phyloP scores from a whole-genome alignment of 2,329 filamentous ascomycete species.

The Dactylonectria estremocensis region DNA sequence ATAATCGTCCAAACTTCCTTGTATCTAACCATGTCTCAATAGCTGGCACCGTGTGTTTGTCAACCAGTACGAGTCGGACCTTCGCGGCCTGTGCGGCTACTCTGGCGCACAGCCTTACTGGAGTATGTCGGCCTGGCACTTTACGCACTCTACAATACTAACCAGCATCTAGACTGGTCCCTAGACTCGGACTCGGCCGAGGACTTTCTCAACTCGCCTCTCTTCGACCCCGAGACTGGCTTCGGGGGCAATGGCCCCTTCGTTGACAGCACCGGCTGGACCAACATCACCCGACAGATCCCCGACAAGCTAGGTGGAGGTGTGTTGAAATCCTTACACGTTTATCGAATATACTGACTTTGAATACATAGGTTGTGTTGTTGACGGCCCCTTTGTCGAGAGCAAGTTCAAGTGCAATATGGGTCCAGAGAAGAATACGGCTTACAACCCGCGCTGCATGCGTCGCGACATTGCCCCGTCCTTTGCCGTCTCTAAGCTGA shows the following conservation, averaged over 20 bases:
- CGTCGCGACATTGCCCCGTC: conserved; percentile 49
- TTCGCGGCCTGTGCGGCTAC: conserved; percentile 40
- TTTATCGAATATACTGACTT: background rate
- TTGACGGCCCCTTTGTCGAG: conserved; percentile 42
- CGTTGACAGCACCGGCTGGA: conserved; percentile 32
- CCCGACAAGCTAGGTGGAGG: conserved; percentile 35
- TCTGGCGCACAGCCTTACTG: conserved; percentile 43
- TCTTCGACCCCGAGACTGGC: conserved; percentile 51
- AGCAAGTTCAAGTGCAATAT: conserved; percentile 32
- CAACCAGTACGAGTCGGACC: conserved; percentile 41
- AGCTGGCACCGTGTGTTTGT: conserved; percentile 38
- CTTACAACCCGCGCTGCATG: conserved; percentile 53
- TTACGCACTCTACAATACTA: background rate
- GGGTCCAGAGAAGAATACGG: conserved; percentile 35
- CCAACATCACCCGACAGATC: conserved; percentile 33
- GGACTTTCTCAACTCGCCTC: conserved; percentile 39
- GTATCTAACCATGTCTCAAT: background rate
- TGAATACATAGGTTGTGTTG: conserved; percentile 34
- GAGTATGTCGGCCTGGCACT: conserved; percentile 11
- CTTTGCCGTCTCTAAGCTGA: conserved; percentile 29
- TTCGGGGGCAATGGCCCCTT: conserved; percentile 49
- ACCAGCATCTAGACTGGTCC: conserved; percentile 31
- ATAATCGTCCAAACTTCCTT: background rate
- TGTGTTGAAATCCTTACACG: background rate
- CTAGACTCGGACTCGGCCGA: conserved; percentile 30